Percentiles rank a stretch among this genome's conserved stretches.
phyloP scores from a whole-genome alignment of 305 asterid genomes.

The Solanum hybrid region DNA sequence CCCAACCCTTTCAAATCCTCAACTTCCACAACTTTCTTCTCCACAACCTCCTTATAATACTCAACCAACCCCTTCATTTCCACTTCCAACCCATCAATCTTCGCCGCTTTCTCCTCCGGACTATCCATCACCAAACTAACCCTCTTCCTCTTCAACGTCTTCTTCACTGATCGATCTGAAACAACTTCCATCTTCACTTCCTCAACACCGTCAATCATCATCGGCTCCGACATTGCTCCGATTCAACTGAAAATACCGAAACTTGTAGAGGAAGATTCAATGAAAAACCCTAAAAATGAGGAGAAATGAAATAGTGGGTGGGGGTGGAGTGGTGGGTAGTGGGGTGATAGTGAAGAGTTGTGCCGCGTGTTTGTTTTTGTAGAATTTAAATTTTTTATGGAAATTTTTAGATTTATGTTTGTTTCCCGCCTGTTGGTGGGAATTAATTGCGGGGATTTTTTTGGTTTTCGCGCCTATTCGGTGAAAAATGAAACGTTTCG shows the following conservation, averaged over 20 bases:
- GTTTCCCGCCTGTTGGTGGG: neutral
- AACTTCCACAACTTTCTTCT: slow-evolving; percentile 25
- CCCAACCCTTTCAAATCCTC: slow-evolving; percentile 8
- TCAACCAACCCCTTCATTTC: slow-evolving; percentile 44
- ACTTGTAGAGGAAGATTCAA: neutral
- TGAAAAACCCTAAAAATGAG: neutral
- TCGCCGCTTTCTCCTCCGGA: slow-evolving; percentile 38
- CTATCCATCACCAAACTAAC: neutral
- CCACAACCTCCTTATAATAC: slow-evolving; percentile 27
- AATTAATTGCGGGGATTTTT: neutral
- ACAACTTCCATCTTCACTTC: neutral
- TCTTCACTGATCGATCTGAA: neutral
- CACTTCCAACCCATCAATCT: slow-evolving; percentile 22
- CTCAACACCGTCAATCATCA: slow-evolving; percentile 24
- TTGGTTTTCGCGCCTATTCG: neutral
- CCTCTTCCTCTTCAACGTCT: slow-evolving; percentile 40
- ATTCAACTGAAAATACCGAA: neutral
- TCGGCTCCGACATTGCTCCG: slow-evolving; percentile 27
- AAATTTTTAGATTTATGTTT: neutral
- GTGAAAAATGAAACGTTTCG: neutral
- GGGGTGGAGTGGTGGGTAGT: neutral
- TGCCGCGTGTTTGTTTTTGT: slow-evolving; percentile 1
- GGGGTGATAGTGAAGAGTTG: neutral
- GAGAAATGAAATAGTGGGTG: neutral
- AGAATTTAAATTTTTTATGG: neutral